phyloP scores from a whole-genome alignment of 2,329 filamentous ascomycete genomes.

The Ophiostoma ips region DNA sequence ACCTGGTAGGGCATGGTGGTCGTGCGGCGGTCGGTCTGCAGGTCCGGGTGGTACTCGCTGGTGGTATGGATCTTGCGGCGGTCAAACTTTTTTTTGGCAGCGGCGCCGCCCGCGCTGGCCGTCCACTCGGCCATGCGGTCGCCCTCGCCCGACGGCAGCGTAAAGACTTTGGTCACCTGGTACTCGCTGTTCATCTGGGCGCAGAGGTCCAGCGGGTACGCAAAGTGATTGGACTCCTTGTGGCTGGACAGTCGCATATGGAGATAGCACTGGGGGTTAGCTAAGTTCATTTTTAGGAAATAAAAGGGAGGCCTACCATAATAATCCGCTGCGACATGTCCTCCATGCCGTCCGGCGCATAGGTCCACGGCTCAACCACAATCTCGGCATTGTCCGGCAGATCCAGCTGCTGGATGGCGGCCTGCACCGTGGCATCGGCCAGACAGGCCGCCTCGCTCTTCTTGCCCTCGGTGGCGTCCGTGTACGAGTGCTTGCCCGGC shows the following conservation, averaged over 20 bases:
- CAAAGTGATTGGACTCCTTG: background rate
- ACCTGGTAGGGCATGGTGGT: slow-evolving; percentile 39
- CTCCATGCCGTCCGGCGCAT: slow-evolving; percentile 35
- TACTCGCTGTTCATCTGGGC: background rate
- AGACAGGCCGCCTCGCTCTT: background rate
- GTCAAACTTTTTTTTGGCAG: slow-evolving; percentile 25
- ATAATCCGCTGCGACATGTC: slow-evolving; percentile 1
- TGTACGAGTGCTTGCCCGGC: background rate
- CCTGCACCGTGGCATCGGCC: slow-evolving; percentile 28
- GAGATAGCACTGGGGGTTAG: background rate
- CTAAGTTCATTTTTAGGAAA: background rate
- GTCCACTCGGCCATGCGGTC: slow-evolving; percentile 1
- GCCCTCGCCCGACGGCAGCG: background rate
- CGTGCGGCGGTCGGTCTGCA: slow-evolving; percentile 18
- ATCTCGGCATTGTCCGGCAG: slow-evolving; percentile 45
- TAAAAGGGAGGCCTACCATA: background rate
- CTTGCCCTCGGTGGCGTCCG: background rate
- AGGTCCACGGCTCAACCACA: slow-evolving; percentile 51
- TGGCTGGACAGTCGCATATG: background rate
- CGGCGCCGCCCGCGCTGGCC: slow-evolving; percentile 18
- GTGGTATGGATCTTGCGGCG: slow-evolving; percentile 27
- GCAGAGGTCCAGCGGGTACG: background rate
- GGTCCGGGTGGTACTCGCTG: slow-evolving; percentile 24
- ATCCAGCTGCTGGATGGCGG: slow-evolving; percentile 46
- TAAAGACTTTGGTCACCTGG: background rate